phyloP scores from a whole-genome alignment of 2,329 filamentous ascomycete genomes.

The Aspergillus calidoustus region DNA sequence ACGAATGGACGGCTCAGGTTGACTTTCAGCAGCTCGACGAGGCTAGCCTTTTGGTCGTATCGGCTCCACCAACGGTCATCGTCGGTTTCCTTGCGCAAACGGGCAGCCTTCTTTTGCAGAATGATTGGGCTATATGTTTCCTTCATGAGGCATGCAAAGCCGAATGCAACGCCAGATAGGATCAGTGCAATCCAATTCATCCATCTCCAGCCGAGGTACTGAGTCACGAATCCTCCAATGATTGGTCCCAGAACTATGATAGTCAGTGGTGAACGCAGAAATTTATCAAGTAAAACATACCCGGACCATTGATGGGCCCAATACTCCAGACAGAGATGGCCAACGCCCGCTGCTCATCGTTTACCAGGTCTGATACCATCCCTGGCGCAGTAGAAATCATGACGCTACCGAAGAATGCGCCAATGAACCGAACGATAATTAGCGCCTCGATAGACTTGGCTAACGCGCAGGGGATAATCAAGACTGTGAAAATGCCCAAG shows the following conservation, averaged over 20 bases:
- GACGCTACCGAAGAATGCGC: constrained; percentile 73
- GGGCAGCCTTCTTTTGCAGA: constrained; percentile 68
- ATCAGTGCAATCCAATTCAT: constrained; percentile 82
- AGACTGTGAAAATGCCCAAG: constrained; percentile 65
- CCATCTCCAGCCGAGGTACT: constrained; percentile 81
- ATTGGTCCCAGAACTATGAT: constrained; percentile 62
- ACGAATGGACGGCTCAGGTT: constrained; percentile 79
- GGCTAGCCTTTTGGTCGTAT: constrained; percentile 73
- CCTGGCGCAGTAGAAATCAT: constrained; percentile 85
- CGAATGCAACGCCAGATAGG: constrained; percentile 65
- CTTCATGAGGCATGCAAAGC: constrained; percentile 63
- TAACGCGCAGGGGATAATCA: constrained; percentile 74
- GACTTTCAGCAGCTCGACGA: constrained; percentile 70
- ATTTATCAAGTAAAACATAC: constrained; percentile 27
- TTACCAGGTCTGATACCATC: constrained; percentile 80
- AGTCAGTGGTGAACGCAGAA: constrained; percentile 4
- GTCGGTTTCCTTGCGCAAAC: constrained; percentile 67
- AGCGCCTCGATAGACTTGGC: constrained; percentile 70
- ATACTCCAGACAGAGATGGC: constrained; percentile 83
- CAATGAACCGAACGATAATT: constrained; percentile 75
- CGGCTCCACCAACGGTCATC: constrained; percentile 77
- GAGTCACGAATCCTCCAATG: constrained; percentile 78
- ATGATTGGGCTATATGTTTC: constrained; percentile 80
- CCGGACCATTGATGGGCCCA: constrained; percentile 79
- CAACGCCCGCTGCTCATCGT: constrained; percentile 78